Base-by-base conservation (phyloP, 2,329 filamentous ascomycete species). In the Stachybotrys chartarum region DNA sequence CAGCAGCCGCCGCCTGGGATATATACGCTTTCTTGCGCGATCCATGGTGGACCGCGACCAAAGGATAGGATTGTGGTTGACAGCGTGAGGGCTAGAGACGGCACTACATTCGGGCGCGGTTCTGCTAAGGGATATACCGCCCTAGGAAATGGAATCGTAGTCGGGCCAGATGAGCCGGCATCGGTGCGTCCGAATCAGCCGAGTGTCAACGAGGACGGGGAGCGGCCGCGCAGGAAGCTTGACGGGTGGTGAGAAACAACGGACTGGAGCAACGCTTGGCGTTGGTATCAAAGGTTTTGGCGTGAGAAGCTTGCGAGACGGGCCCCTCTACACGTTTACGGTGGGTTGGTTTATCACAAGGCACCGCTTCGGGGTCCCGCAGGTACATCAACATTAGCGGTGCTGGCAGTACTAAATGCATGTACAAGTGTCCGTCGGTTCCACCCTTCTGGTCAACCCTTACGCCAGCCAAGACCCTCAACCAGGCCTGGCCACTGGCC, bases 11-110 rank as follows among this genome's bases (percentile, higher is more conserved):
- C 24, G 24, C 24, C 24, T 24, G 8, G 35, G 35, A 42, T 10
- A 42, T 42, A 10, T 62, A 86, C 83, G 81, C 76, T 84, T 84
- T 69, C 80, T 82, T 73, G 76, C 75, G 74, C 83, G 83, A 78
- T 86, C 82, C 83, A 86, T 86, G 65, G 60, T 68, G 70, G 72
- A 75, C 68, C 70, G 72, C 63, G 61, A 51, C 45, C 45, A 47
- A 12, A 17, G 55, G 55, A 63, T 60, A 66, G 64, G 63, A 65
- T 61, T 66, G 58, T 63, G 55, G 56, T 60, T 54, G 55, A 54
- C 59, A 59, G 14, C 35, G 8, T 42, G 35, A 42, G 61, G 56
- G 55, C 30, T 58, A 54, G 58, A 59, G 61, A 60, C 65, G 68
- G 66, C 64, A 71, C 75, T 76, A 78, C 78, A 79, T 80, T 73